These are phyloP conservation scores for Echites panduratus DNA, from an alignment of 257 asterid species.

Conservation along the genomic window DNA sequence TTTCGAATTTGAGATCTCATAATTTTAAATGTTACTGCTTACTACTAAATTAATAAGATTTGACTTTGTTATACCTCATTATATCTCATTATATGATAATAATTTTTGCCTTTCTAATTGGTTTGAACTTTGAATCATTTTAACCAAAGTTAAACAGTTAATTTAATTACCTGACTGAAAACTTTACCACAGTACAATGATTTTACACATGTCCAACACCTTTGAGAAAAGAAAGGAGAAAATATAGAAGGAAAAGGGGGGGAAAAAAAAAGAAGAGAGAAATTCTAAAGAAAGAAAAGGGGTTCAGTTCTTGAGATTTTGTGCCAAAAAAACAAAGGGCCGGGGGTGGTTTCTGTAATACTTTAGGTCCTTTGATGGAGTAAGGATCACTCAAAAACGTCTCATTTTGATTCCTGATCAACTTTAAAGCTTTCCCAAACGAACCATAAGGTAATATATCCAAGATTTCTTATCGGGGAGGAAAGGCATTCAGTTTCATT, in stretches of 20 bases:
- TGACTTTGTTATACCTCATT: too few relatives aligned
- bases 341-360: neutral
- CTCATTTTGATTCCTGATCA: neutral
- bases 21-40: too few relatives aligned
- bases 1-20: too few relatives aligned
- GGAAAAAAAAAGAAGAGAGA: neutral
- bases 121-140: neutral
- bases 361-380: neutral
- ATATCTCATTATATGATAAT: too few relatives aligned
- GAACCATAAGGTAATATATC: neutral
- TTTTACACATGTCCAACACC: neutral
- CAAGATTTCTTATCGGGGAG: slow-evolving; percentile 3
- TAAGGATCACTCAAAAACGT: slow-evolving; percentile 8
- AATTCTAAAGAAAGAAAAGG: neutral
- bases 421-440: slow-evolving; percentile 5
- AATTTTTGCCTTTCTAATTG: too few relatives aligned
- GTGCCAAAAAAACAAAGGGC: neutral
- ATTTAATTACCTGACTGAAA: neutral
- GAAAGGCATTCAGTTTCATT: slow-evolving; percentile 5
- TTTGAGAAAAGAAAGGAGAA: neutral
- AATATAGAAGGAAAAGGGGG: neutral
- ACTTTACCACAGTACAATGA: too few relatives aligned
- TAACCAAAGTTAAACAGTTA: neutral
- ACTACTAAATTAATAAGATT: too few relatives aligned
- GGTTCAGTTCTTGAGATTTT: slow-evolving; percentile 3